Evolutionary conservation across 139 green algal genomes (phyloP).

Genomic region (Chlamydomonas incerta): DNA sequence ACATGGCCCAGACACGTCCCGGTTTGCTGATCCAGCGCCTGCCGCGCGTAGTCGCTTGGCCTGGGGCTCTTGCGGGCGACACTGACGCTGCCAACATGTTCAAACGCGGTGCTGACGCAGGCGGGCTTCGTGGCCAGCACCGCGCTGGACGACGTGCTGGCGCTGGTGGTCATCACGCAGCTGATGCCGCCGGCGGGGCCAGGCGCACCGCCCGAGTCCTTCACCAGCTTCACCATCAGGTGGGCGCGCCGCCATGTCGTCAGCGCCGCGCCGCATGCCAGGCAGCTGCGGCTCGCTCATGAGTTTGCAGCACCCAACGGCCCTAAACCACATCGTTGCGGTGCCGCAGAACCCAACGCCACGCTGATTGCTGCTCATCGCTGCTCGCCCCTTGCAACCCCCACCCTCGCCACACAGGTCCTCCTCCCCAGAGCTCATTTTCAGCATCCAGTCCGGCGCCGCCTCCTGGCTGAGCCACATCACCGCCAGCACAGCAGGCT

Average conservation of each 20-base stretch:
- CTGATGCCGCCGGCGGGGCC: slow-evolving; percentile 39
- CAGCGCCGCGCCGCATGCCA: no score
- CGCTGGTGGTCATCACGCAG: slow-evolving; percentile 43
- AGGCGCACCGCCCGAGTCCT: not conserved
- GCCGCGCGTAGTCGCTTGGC: no score
- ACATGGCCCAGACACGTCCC: no score
- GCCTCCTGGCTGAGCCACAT: slow-evolving; percentile 25
- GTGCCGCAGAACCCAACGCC: no score
- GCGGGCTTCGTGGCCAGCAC: slow-evolving; percentile 38
- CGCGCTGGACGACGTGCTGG: slow-evolving; percentile 18
- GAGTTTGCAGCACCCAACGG: no score
- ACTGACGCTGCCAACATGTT: no score
- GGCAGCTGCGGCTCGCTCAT: no score
- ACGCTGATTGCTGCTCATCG: no score
- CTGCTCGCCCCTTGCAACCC: not conserved
- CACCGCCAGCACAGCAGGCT: slow-evolving; percentile 10
- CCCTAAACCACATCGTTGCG: no score
- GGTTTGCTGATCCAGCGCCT: no score
- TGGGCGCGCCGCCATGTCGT: not conserved
- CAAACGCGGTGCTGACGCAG: not conserved
- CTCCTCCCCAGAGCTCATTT: slow-evolving; percentile 19
- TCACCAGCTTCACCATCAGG: slow-evolving; percentile 19
- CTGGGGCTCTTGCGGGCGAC: no score
- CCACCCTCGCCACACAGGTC: not conserved
- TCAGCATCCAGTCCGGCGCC: not conserved